phyloP scores from a whole-genome alignment of 345 rosid genomes.

The Rhizophora apiculata region DNA sequence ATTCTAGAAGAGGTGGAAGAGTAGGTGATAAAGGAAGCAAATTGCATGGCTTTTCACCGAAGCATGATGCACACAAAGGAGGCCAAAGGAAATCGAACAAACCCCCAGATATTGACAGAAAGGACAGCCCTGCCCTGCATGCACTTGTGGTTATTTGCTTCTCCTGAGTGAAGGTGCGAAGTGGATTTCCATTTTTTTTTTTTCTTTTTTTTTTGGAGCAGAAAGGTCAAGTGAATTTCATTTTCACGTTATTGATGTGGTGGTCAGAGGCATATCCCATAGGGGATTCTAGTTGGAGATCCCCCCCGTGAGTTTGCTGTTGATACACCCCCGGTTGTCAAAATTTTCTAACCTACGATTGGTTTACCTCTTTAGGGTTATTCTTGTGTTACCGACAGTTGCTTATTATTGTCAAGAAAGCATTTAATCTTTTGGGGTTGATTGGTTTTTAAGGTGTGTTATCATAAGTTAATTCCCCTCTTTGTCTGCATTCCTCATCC shows the following conservation, averaged over 20 bases:
- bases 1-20: too few species aligned
- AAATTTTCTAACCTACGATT: constrained; percentile 6
- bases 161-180: constrained; percentile 20
- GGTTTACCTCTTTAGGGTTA: too few species aligned
- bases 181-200: constrained; percentile 12
- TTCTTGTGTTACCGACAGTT: too few species aligned
- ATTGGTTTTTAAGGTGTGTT: too few species aligned
- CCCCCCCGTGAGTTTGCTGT: constrained; percentile 19
- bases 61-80: constrained; percentile 5
- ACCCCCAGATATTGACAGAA: constrained; percentile 31
- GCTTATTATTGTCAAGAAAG: too few species aligned
- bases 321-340: background rate
- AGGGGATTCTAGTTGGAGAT: constrained; percentile 7
- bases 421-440: too few species aligned
- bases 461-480: too few species aligned
- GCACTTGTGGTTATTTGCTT: constrained; percentile 19
- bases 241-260: constrained; percentile 13
- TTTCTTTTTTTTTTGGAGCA: too few species aligned
- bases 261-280: background rate
- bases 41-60: constrained; percentile 1
- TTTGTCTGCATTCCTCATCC: too few species aligned
- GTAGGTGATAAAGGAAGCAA: too few species aligned
- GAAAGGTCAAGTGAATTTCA: constrained; percentile 28
- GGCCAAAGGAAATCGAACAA: constrained; percentile 15
- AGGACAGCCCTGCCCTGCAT: constrained; percentile 18